Evolutionary conservation across 768 basidiomycete genomes (phyloP).

Genomic region (Mycena galericulata): DNA sequence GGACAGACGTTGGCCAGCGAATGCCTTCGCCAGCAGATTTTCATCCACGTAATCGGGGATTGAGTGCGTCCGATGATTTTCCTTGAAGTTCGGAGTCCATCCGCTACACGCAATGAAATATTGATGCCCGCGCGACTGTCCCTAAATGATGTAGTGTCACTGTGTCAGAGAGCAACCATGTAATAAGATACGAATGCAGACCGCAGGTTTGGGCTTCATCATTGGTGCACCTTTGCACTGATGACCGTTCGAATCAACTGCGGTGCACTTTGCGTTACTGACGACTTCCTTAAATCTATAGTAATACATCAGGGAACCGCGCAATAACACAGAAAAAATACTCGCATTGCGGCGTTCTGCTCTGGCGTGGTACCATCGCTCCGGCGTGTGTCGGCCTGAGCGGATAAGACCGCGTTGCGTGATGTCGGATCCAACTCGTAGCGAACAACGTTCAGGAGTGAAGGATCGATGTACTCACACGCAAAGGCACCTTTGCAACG

Average conservation of each 20-base stretch:
- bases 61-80: not conserved
- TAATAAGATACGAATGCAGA: not conserved
- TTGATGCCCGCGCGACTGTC: not conserved
- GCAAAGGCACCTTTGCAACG: not conserved
- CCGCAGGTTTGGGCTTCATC: not conserved
- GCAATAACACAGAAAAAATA: not conserved
- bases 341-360: not conserved
- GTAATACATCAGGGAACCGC: not conserved
- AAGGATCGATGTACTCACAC: not conserved
- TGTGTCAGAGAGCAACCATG: not conserved
- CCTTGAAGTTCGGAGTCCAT: not conserved
- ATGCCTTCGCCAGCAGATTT: not conserved
- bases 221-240: not conserved
- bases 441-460: not conserved
- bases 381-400: constrained; percentile 2
- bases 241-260: not conserved
- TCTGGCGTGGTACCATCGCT: not conserved
- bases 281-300: not conserved
- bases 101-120: constrained; percentile 9
- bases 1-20: not conserved
- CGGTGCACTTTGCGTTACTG: not conserved
- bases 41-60: constrained; percentile 7
- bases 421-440: not conserved
- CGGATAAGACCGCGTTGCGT: not conserved
- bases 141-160: not conserved